Evolutionary conservation across 169 alveolate genomes (phyloP).

Genomic region (Plasmodium sp.): DNA sequence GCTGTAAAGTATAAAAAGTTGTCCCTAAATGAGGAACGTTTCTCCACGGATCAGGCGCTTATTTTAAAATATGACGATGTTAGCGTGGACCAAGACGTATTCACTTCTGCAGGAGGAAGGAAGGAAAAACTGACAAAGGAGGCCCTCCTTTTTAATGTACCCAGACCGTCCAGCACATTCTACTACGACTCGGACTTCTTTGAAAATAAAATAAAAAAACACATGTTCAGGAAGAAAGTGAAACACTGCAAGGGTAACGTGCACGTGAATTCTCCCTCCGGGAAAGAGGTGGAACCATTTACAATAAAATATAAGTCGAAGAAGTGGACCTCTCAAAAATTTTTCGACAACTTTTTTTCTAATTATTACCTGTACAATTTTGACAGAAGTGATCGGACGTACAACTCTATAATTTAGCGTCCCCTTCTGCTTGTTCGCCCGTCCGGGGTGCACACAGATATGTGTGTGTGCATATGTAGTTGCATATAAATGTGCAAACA

Average conservation of each 20-base stretch:
- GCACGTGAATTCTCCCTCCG: background rate
- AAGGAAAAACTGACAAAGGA: conserved; percentile 24
- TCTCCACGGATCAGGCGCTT: background rate
- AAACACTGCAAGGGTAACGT: background rate
- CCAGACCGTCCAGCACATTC: conserved; percentile 64
- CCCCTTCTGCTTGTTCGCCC: background rate
- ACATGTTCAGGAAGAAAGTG: conserved; percentile 11
- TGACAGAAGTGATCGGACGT: conserved; percentile 1
- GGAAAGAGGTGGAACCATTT: background rate
- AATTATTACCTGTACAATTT: conserved; percentile 67
- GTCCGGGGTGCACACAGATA: background rate
- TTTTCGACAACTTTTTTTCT: conserved; percentile 56
- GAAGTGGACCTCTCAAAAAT: conserved; percentile 59
- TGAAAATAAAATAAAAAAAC: conserved; percentile 24
- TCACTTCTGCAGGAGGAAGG: background rate
- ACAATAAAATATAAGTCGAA: conserved; percentile 14
- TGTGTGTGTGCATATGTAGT: background rate
- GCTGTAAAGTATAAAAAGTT: conserved; percentile 21
- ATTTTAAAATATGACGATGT: conserved; percentile 60
- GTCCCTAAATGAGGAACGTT: conserved; percentile 22
- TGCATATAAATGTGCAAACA: background rate
- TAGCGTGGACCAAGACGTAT: background rate
- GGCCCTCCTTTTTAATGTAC: conserved; percentile 27
- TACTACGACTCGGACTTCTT: conserved; percentile 50
- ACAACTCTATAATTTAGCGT: conserved; percentile 5